Evolutionary conservation across 108 stramenopile species (phyloP).

Genomic region (Phaeodactylum tricornutum): DNA sequence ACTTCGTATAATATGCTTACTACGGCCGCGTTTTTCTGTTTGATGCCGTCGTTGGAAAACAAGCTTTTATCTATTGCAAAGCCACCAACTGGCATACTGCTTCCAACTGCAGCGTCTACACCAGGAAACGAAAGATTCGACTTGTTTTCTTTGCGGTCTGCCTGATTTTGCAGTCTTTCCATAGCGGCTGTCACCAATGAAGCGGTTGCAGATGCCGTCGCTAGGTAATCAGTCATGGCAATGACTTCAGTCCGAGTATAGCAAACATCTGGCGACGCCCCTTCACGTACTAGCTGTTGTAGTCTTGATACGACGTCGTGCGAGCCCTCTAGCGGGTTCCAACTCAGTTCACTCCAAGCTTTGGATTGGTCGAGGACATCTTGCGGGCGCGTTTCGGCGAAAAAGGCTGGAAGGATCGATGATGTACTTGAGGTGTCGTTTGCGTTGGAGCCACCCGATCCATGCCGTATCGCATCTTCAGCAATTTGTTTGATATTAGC

Average conservation of each 20-base stretch:
- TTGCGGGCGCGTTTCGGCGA: conserved; percentile 26
- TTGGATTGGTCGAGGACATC: conserved; percentile 24
- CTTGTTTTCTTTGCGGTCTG: conserved; percentile 1
- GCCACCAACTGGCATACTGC: background rate
- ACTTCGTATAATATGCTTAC: conserved; percentile 65
- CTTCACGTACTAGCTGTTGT: conserved; percentile 35
- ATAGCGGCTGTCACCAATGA: conserved; percentile 17
- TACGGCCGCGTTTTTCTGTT: conserved; percentile 56
- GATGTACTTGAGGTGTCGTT: background rate
- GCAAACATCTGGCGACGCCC: conserved; percentile 12
- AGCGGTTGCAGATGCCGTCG: conserved; percentile 31
- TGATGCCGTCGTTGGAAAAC: conserved; percentile 74
- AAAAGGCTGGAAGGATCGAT: conserved; percentile 19
- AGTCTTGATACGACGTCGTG: conserved; percentile 43
- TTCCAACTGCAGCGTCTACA: background rate
- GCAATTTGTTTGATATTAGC: conserved; percentile 62
- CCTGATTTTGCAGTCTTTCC: conserved; percentile 12
- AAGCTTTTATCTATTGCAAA: conserved; percentile 21
- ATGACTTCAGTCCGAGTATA: conserved; percentile 34
- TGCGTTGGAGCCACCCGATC: conserved; percentile 1
- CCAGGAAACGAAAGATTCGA: background rate
- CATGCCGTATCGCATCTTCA: conserved; percentile 22
- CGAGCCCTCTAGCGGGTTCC: conserved; percentile 41
- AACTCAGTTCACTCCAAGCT: conserved; percentile 57
- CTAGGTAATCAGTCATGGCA: conserved; percentile 22